Conservation (phyloP, 768 basidiomycete species). For the Porphyrellus cyaneotinctus region DNA sequence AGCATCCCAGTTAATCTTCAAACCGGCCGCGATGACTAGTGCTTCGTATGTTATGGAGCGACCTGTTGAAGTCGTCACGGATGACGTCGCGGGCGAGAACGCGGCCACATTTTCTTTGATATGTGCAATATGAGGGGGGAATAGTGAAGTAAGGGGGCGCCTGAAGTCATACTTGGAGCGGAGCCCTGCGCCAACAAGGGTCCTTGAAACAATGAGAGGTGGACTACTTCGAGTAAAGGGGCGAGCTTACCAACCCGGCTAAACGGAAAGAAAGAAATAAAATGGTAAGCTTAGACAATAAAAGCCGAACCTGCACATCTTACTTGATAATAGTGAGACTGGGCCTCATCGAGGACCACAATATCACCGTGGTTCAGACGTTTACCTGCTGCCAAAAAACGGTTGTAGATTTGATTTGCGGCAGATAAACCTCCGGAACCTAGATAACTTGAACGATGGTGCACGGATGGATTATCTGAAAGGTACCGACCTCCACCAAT, state of each 20-base stretch:
- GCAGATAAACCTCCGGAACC: conserved; percentile 79
- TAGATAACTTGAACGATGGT: conserved; percentile 28
- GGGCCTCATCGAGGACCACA: conserved; percentile 77
- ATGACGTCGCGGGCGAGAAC: conserved; percentile 74
- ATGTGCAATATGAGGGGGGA: conserved; percentile 70
- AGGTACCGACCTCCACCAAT: conserved; percentile 72
- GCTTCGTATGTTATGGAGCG: conserved; percentile 74
- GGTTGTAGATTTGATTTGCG: conserved; percentile 83
- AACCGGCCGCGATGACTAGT: conserved; percentile 83
- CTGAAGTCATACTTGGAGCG: conserved; percentile 64
- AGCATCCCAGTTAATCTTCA: conserved; percentile 80
- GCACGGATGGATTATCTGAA: not conserved
- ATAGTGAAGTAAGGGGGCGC: conserved; percentile 60
- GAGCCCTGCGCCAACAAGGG: conserved; percentile 88
- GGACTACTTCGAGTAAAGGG: not conserved
- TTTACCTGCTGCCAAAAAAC: conserved; percentile 69
- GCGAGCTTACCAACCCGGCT: conserved; percentile 82
- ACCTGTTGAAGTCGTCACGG: conserved; percentile 68
- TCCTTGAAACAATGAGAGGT: conserved; percentile 48
- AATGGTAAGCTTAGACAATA: not conserved
- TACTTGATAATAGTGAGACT: conserved; percentile 84
- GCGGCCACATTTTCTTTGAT: conserved; percentile 65
- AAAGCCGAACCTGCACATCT: conserved; percentile 2
- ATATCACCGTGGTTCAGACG: conserved; percentile 71
- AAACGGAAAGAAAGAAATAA: not conserved